These are phyloP conservation scores for Pseudomicrostroma phylloplanum DNA, from an alignment of 1,284 basidiomycete genomes.

Conservation along the genomic window DNA sequence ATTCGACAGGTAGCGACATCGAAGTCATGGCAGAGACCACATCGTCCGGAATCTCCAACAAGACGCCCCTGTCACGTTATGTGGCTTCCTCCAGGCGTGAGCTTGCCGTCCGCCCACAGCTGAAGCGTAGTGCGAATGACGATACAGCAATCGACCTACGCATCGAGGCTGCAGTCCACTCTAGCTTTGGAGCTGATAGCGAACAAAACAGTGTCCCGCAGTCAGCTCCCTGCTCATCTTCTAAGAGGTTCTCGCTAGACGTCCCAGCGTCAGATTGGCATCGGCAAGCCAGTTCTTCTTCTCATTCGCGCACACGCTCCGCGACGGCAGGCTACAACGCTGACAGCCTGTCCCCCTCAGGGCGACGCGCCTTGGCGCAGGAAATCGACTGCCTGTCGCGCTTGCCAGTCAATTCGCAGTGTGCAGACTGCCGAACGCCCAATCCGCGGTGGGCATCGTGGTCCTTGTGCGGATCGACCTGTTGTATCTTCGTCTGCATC, in stretches of 20 bases:
- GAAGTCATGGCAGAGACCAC: too few species aligned
- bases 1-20: too few species aligned
- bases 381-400: constrained; percentile 50
- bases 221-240: too few species aligned
- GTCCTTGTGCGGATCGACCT: constrained; percentile 47
- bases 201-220: too few species aligned
- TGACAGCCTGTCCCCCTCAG: background rate
- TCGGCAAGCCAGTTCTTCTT: too few species aligned
- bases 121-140: background rate
- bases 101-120: background rate
- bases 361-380: constrained; percentile 18
- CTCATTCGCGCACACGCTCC: too few species aligned
- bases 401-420: constrained; percentile 50
- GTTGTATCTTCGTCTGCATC: constrained; percentile 56
- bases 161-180: constrained; percentile 36
- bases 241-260: too few species aligned
- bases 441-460: constrained; percentile 53
- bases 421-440: constrained; percentile 54
- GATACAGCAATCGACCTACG: constrained; percentile 32
- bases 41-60: constrained; percentile 38
- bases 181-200: background rate
- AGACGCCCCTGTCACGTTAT: constrained; percentile 42
- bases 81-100: constrained; percentile 7
- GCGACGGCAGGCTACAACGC: too few species aligned
- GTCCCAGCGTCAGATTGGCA: too few species aligned